These are phyloP conservation scores for Acacia melanoxylon DNA, from an alignment of 306 rosid genomes.

Conservation along the genomic window DNA sequence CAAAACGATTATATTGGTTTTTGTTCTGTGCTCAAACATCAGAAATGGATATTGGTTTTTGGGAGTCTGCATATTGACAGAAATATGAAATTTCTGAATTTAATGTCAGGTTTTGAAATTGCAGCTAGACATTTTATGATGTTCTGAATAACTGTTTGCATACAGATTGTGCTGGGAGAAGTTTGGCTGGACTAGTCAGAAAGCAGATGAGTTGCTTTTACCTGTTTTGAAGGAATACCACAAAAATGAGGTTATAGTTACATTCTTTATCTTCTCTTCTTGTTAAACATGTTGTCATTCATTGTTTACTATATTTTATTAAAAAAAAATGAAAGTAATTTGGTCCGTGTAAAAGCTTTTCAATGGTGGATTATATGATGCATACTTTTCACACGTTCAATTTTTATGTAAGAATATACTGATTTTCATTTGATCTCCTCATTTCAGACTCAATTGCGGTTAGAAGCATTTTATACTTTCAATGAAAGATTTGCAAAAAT, in stretches of 20 bases:
- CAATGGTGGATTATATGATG: conserved; percentile 13
- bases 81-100: background rate
- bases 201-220: conserved; percentile 81
- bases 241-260: conserved; percentile 69
- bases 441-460: conserved; percentile 83
- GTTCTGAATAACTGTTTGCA: conserved; percentile 28
- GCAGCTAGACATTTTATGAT: background rate
- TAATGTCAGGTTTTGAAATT: background rate
- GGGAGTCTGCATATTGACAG: background rate
- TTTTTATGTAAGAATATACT: conserved; percentile 31
- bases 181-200: conserved; percentile 86
- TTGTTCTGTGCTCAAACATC: background rate
- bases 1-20: background rate
- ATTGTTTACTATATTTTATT: background rate
- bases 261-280: conserved; percentile 9
- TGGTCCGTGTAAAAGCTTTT: conserved; percentile 22
- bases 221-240: conserved; percentile 87
- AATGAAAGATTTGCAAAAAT: conserved; percentile 91
- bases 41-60: background rate
- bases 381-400: background rate
- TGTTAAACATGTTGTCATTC: background rate
- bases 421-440: conserved; percentile 26
- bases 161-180: conserved; percentile 93
- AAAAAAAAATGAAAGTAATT: background rate
- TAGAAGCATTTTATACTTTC: conserved; percentile 92